Conservation (phyloP, 2,329 filamentous ascomycete genomes). For the Mariannaea sp. region DNA sequence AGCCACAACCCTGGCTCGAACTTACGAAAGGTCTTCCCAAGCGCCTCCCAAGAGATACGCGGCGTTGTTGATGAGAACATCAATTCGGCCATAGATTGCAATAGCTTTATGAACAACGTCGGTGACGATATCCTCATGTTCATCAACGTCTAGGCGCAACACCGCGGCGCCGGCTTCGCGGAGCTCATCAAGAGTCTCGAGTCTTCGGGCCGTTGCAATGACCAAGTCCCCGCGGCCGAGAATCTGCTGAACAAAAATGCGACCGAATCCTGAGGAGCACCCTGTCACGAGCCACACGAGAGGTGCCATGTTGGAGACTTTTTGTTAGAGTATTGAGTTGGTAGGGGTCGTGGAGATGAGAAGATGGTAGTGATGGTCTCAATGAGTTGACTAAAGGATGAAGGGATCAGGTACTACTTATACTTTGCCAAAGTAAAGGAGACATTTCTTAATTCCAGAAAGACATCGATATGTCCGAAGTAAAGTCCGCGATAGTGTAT, state of each 20-base stretch:
- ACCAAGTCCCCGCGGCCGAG: slow-evolving; percentile 46
- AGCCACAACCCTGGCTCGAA: no score
- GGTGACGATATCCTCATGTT: background rate
- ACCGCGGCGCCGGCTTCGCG: slow-evolving; percentile 25
- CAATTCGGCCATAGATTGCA: slow-evolving; percentile 37
- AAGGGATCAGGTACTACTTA: no score
- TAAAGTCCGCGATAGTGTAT: no score
- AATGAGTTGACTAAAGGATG: no score
- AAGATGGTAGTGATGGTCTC: no score
- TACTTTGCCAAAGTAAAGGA: no score
- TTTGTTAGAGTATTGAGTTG: no score
- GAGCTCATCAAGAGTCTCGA: slow-evolving; percentile 43
- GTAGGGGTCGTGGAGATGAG: no score
- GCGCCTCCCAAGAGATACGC: slow-evolving; percentile 39
- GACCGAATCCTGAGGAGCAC: slow-evolving; percentile 50
- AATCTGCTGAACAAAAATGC: slow-evolving; percentile 44
- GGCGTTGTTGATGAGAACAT: slow-evolving; percentile 48
- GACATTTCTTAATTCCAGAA: no score
- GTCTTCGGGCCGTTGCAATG: slow-evolving; percentile 48
- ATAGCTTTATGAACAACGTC: slow-evolving; percentile 21
- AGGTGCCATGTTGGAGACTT: background rate
- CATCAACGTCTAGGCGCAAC: slow-evolving; percentile 27
- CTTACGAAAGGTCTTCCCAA: slow-evolving; percentile 35
- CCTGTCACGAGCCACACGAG: slow-evolving; percentile 48
- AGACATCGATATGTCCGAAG: no score